Percentiles rank a stretch among this genome's conserved stretches.
phyloP scores from a whole-genome alignment of 768 basidiomycete genomes.

The Hortiboletus campestris region DNA sequence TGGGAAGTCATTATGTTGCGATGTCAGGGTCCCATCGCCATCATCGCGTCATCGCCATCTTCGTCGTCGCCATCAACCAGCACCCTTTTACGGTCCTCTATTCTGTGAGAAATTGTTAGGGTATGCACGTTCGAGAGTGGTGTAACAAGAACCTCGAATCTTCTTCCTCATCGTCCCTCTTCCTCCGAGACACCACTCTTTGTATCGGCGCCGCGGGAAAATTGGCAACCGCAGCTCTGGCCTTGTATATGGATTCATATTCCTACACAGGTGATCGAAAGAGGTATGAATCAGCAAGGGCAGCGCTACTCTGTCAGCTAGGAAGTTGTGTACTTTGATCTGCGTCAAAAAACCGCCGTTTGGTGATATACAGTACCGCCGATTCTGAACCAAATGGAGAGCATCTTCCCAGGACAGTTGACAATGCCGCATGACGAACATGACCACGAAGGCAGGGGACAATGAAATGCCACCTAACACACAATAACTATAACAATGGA shows the following conservation, averaged over 20 bases:
- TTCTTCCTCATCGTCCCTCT: slow-evolving; percentile 73
- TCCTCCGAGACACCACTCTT: slow-evolving; percentile 53
- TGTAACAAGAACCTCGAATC: slow-evolving; percentile 40
- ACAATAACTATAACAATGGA: background rate
- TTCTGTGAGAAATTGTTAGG: slow-evolving; percentile 21
- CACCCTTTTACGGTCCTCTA: slow-evolving; percentile 45
- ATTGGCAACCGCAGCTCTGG: slow-evolving; percentile 62
- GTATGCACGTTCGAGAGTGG: background rate
- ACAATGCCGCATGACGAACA: slow-evolving; percentile 90
- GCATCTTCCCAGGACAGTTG: slow-evolving; percentile 86
- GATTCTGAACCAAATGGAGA: slow-evolving; percentile 82
- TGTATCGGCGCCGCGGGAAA: slow-evolving; percentile 46
- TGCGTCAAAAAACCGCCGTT: slow-evolving; percentile 91
- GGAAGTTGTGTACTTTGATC: slow-evolving; percentile 62
- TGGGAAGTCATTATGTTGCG: background rate
- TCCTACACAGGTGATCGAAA: slow-evolving; percentile 48
- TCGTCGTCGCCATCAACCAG: slow-evolving; percentile 34
- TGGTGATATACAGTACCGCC: slow-evolving; percentile 91
- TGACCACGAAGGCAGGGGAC: slow-evolving; percentile 86
- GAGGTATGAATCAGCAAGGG: background rate
- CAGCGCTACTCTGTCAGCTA: background rate
- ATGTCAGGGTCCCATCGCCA: slow-evolving; percentile 31
- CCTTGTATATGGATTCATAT: slow-evolving; percentile 90
- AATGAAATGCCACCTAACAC: slow-evolving; percentile 77
- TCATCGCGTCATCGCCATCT: slow-evolving; percentile 35